These are phyloP conservation scores for Selaginella tamariscina DNA, from an alignment of 75 land plant species.

Conservation along the genomic window DNA sequence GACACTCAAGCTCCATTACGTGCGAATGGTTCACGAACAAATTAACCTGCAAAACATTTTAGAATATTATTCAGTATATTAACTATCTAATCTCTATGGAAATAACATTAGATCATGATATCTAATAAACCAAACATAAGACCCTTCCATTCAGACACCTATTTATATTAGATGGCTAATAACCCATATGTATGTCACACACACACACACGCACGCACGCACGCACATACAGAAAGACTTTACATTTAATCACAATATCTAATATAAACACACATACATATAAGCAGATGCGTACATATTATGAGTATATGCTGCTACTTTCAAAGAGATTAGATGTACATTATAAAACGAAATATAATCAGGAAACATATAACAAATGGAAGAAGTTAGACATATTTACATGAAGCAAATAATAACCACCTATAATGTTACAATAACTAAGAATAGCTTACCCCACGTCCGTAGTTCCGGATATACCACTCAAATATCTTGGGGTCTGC, in stretches of 20 bases:
- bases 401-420: neutral
- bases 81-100: too few species aligned
- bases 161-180: too few species aligned
- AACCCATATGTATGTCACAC: too few species aligned
- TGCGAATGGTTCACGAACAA: slow-evolving; percentile 82
- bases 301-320: neutral
- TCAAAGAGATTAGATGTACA: neutral
- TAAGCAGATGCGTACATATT: neutral
- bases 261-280: neutral
- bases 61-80: neutral
- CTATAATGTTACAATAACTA: neutral
- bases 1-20: slow-evolving; percentile 59
- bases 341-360: neutral
- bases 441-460: slow-evolving; percentile 45
- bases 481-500: slow-evolving; percentile 45
- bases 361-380: neutral
- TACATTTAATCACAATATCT: too few species aligned
- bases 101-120: neutral
- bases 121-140: neutral
- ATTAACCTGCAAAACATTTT: slow-evolving; percentile 50
- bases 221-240: too few species aligned
- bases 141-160: too few species aligned
- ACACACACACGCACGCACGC: too few species aligned
- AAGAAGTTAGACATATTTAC: neutral
- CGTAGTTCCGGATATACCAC: slow-evolving; percentile 76